Conservation (phyloP, 2,329 filamentous ascomycete genomes). For the Paracoccidioides lutzii region DNA sequence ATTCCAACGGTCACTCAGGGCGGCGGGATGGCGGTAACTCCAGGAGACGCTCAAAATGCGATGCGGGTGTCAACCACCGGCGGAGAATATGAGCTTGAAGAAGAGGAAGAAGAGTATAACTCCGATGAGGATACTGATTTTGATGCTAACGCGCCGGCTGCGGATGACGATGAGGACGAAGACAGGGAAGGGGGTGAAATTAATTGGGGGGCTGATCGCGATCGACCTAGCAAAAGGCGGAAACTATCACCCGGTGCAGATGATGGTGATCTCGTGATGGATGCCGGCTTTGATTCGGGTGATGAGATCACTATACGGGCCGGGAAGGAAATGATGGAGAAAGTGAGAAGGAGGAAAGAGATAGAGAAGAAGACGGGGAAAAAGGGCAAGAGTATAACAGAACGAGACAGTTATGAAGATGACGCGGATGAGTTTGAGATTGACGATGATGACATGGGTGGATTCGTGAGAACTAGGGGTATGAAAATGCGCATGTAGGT, state of each 20-base stretch:
- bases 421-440: slow-evolving; percentile 15
- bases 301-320: slow-evolving; percentile 45
- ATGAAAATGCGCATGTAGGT: slow-evolving; percentile 38
- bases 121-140: slow-evolving; percentile 35
- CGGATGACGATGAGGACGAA: slow-evolving; percentile 17
- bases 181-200: slow-evolving; percentile 14
- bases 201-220: slow-evolving; percentile 22
- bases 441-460: slow-evolving; percentile 34
- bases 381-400: slow-evolving; percentile 16
- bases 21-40: too few species aligned
- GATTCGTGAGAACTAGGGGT: slow-evolving; percentile 41
- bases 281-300: slow-evolving; percentile 39
- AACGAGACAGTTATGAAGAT: slow-evolving; percentile 24
- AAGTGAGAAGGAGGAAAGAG: slow-evolving; percentile 31
- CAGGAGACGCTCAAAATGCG: background rate
- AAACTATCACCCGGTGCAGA: slow-evolving; percentile 20
- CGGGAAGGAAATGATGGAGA: slow-evolving; percentile 29
- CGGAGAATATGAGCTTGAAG: background rate
- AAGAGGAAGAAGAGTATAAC: slow-evolving; percentile 26
- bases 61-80: background rate
- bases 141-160: slow-evolving; percentile 22
- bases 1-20: background rate
- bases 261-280: slow-evolving; percentile 11
- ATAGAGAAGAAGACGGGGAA: slow-evolving; percentile 29
- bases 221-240: slow-evolving; percentile 25